Percentiles rank a stretch among this genome's conserved stretches.
Conservation (phyloP, 192 early-diverging fungal species). For the Phycomyces blakesleeanus region DNA sequence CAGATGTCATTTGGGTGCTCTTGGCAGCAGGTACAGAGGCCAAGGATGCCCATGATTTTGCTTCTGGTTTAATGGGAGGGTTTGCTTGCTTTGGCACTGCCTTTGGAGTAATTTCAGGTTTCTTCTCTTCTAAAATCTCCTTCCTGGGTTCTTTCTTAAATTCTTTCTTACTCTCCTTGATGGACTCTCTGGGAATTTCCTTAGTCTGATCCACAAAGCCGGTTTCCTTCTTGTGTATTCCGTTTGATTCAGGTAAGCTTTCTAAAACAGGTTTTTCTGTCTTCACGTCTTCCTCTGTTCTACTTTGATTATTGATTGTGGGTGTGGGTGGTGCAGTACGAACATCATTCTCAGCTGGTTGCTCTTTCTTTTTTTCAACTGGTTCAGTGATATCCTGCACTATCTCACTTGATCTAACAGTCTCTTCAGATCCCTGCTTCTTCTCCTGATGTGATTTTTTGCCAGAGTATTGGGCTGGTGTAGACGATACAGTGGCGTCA, state of each 20-base stretch:
- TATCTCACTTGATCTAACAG: neutral
- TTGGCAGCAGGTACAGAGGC: neutral
- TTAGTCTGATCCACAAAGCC: neutral
- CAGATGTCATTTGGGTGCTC: neutral
- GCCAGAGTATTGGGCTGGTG: neutral
- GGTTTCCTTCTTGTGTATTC: too few species aligned
- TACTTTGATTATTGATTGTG: slow-evolving; percentile 13
- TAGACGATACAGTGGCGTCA: neutral
- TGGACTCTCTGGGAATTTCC: neutral
- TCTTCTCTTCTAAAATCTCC: neutral
- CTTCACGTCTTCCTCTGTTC: neutral
- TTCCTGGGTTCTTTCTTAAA: slow-evolving; percentile 13
- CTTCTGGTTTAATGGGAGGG: neutral
- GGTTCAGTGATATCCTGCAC: too few species aligned
- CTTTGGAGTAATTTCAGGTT: slow-evolving; percentile 6
- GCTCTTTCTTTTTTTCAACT: too few species aligned
- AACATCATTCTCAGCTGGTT: too few species aligned
- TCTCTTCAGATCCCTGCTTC: neutral
- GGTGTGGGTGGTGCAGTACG: too few species aligned
- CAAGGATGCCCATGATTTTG: neutral
- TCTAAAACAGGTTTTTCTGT: too few species aligned
- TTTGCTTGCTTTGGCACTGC: neutral
- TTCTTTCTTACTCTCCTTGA: neutral
- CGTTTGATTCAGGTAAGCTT: neutral
- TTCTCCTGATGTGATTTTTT: slow-evolving; percentile 9